Evolutionary conservation across 2,329 filamentous ascomycete species (phyloP).

Genomic region (Colletotrichum chlorophyti): DNA sequence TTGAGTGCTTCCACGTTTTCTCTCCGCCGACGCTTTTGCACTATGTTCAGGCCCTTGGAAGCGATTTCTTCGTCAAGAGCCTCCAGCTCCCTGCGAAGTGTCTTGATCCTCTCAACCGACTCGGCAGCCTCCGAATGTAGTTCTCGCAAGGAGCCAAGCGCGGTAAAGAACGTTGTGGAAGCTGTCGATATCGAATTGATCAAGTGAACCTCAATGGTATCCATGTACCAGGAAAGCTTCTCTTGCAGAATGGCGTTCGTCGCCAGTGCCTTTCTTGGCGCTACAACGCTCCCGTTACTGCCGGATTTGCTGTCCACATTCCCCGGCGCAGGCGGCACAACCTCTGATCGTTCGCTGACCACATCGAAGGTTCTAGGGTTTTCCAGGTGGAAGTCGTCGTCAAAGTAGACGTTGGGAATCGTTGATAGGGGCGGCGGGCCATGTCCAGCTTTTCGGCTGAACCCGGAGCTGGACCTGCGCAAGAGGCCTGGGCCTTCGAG

Average conservation of each 20-base stretch:
- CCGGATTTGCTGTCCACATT: constrained; percentile 59
- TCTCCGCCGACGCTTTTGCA: constrained; percentile 80
- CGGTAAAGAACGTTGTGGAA: constrained; percentile 95
- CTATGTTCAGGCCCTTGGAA: constrained; percentile 81
- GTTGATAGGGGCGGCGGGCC: constrained; percentile 87
- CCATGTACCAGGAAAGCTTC: constrained; percentile 99
- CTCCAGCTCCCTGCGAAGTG: constrained; percentile 78
- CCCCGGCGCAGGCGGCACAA: constrained; percentile 74
- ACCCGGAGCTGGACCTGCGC: constrained; percentile 54
- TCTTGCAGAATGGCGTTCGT: constrained; percentile 98
- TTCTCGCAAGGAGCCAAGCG: constrained; percentile 87
- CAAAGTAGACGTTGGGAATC: constrained; percentile 92
- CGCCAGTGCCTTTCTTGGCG: constrained; percentile 83
- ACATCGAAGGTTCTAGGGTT: constrained; percentile 97
- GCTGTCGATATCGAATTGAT: constrained; percentile 96
- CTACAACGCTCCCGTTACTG: constrained; percentile 63
- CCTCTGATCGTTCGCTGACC: constrained; percentile 93
- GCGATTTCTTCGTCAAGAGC: constrained; percentile 88
- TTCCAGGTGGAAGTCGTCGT: constrained; percentile 92
- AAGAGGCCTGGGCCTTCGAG: constrained; percentile 51
- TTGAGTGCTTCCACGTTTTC: constrained; percentile 86
- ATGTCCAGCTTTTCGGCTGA: constrained; percentile 66
- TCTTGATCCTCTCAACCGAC: constrained; percentile 86
- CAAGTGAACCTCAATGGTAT: constrained; percentile 96
- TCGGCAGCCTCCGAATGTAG: constrained; percentile 91